A percentile compares a stretch with the other conserved stretches of the same genome.
Evolutionary conservation across 1,139 yeast species (phyloP).

Genomic region (Blastobotrys petasosporus): DNA sequence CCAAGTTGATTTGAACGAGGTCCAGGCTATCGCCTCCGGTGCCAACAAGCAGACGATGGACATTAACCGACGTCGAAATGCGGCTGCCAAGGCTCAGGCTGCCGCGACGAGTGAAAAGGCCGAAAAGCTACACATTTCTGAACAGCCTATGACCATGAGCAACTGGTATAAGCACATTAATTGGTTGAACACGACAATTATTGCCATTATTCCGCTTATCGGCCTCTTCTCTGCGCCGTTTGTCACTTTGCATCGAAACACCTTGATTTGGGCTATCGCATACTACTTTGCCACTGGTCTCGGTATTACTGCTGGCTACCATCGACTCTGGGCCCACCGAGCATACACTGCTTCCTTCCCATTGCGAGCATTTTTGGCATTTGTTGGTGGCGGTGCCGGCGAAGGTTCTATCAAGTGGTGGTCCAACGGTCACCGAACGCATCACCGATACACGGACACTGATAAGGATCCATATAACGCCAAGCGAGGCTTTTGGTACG

Average conservation of each 20-base stretch:
- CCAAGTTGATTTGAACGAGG: conserved; percentile 59
- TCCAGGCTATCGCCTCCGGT: conserved; percentile 88
- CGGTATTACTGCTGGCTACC: conserved; percentile 95
- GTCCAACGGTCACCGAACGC: conserved; percentile 96
- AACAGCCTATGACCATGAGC: conserved; percentile 77
- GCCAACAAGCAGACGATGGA: conserved; percentile 58
- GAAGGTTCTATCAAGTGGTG: conserved; percentile 99
- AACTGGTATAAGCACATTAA: conserved; percentile 89
- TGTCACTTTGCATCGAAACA: conserved; percentile 56
- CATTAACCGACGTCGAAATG: conserved; percentile 22
- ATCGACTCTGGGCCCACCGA: conserved; percentile 83
- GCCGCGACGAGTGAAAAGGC: conserved; percentile 2
- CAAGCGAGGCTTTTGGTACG: conserved; percentile 88
- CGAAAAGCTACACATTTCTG: conserved; percentile 65
- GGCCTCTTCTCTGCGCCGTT: conserved; percentile 53
- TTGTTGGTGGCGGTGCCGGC: conserved; percentile 90
- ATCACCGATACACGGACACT: conserved; percentile 96
- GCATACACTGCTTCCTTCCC: conserved; percentile 74
- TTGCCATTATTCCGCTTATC: conserved; percentile 59
- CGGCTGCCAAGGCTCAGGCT: conserved; percentile 29
- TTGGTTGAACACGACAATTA: conserved; percentile 86
- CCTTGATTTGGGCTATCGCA: conserved; percentile 52
- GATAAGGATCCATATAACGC: conserved; percentile 97
- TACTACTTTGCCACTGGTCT: conserved; percentile 72
- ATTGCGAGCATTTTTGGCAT: conserved; percentile 63